Conservation (phyloP, 2,329 filamentous ascomycete genomes). For the Thielaviopsis punctulata region DNA sequence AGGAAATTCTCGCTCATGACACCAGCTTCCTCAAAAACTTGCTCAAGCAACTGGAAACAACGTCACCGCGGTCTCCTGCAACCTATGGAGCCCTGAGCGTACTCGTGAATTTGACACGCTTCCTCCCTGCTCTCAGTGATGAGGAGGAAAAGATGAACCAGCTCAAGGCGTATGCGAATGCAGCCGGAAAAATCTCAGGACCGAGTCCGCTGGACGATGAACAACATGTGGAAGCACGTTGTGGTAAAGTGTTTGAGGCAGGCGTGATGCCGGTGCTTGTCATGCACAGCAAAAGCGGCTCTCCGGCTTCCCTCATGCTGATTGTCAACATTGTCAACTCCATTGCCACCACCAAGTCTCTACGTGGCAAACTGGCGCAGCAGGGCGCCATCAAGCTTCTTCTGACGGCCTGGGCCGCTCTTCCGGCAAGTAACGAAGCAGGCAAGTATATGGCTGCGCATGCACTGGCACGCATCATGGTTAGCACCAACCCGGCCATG, state of each 20-base stretch:
- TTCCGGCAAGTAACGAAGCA: conserved; percentile 33
- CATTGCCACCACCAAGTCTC: conserved; percentile 53
- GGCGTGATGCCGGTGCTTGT: conserved; percentile 64
- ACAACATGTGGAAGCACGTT: conserved; percentile 56
- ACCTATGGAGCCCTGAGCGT: conserved; percentile 80
- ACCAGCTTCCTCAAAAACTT: conserved; percentile 50
- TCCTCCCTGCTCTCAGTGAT: conserved; percentile 60
- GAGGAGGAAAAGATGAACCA: conserved; percentile 87
- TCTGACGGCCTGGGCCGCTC: conserved; percentile 48
- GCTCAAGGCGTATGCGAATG: conserved; percentile 85
- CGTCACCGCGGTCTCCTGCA: conserved; percentile 47
- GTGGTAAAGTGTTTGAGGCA: conserved; percentile 60
- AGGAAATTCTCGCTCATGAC: conserved; percentile 62
- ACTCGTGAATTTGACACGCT: conserved; percentile 68
- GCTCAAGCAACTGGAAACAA: conserved; percentile 41
- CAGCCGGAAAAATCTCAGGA: conserved; percentile 46
- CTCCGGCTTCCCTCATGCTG: conserved; percentile 51
- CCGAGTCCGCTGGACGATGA: conserved; percentile 59
- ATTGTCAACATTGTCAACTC: conserved; percentile 62
- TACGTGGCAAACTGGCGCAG: conserved; percentile 69
- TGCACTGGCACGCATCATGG: conserved; percentile 68
- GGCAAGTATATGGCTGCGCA: conserved; percentile 50
- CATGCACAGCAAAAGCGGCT: conserved; percentile 55
- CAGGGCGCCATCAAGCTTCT: conserved; percentile 85
- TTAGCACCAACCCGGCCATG: conserved; percentile 68